Evolutionary conservation across 495 filamentous ascomycete genomes (phyloP), one percentile per base, ranked within the genome.

Genomic region (Monascus purpureus): DNA sequence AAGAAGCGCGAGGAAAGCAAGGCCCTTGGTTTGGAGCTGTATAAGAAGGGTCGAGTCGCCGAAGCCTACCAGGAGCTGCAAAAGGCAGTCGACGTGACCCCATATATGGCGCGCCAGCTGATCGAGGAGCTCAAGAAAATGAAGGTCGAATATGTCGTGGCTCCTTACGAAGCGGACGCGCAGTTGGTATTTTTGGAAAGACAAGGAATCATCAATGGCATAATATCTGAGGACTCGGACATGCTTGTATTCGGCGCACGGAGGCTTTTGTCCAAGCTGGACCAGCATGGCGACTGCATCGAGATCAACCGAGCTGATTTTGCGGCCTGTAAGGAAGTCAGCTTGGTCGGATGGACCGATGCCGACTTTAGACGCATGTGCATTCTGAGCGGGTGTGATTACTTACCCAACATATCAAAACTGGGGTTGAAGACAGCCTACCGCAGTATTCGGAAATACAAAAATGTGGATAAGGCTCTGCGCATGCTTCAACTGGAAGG

Each of bases 331-430:
- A 77, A 78, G 27, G 88, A 94, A 36, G 70, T 96, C 25, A 92
- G 75, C 31, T 55, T 99, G 12, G 77, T 82, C 8, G 88, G 86
- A 9, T 99, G 90, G 88, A 79, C 81, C 2, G 84, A 95, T 53
- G 65, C 61, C 5, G 82, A 95, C 35, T 99, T 99, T 44, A 69
- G 92, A 29, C 75, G 68, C 13, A 99, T 99, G 92, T 85, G 87
- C 31, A 96, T 99, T 32, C 49, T 99, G 13, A 93, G 85, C 50
- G 92, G 92, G n/a, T 99, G 92, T 53, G 92, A 99, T 50, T 99
- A 99, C 53, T 67, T 96, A 30, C 65, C 75, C 4, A 79, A 75
- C 41, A 82, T 96, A 37, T 72, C 68, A 25, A 79, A 75, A 28
- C 72, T 99, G 68, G 92, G 92, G 2, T 51, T 99, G 28, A 94